phyloP scores from a whole-genome alignment of 2,329 filamentous ascomycete genomes.

The Exophiala alcalophila region DNA sequence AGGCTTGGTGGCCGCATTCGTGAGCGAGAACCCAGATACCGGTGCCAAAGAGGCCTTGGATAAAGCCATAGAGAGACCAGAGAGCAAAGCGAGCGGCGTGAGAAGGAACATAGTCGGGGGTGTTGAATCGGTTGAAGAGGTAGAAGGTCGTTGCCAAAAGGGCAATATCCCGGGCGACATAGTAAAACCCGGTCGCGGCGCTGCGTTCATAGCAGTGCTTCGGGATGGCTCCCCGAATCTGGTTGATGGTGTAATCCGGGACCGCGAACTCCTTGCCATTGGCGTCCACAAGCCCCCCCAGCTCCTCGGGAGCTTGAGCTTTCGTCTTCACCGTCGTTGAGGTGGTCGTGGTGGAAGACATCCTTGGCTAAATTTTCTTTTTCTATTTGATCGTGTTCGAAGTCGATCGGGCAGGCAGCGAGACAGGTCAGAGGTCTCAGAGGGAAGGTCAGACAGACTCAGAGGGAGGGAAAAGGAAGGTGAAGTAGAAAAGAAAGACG shows the following conservation, averaged over 20 bases:
- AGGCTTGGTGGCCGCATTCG: conserved; percentile 95
- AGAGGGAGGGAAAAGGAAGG: too few relatives aligned
- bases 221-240: conserved; percentile 94
- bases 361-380: too few relatives aligned
- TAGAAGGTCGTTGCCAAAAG: conserved; percentile 75
- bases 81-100: conserved; percentile 62
- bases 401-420: too few relatives aligned
- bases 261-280: conserved; percentile 93
- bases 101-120: conserved; percentile 75
- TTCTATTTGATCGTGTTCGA: too few relatives aligned
- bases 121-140: conserved; percentile 84
- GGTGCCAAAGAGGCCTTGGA: conserved; percentile 91
- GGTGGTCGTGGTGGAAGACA: too few relatives aligned
- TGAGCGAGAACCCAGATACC: conserved; percentile 96
- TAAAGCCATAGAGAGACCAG: conserved; percentile 67
- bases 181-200: conserved; percentile 68
- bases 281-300: conserved; percentile 81
- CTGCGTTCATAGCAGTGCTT: conserved; percentile 96
- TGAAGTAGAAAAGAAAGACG: too few relatives aligned
- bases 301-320: too few relatives aligned
- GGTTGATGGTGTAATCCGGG: conserved; percentile 95
- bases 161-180: conserved; percentile 78
- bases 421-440: too few relatives aligned
- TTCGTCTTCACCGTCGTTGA: too few relatives aligned
- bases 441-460: too few relatives aligned